Base-by-base conservation (phyloP, 441 rosid genomes). In the Erysimum pusillum region DNA sequence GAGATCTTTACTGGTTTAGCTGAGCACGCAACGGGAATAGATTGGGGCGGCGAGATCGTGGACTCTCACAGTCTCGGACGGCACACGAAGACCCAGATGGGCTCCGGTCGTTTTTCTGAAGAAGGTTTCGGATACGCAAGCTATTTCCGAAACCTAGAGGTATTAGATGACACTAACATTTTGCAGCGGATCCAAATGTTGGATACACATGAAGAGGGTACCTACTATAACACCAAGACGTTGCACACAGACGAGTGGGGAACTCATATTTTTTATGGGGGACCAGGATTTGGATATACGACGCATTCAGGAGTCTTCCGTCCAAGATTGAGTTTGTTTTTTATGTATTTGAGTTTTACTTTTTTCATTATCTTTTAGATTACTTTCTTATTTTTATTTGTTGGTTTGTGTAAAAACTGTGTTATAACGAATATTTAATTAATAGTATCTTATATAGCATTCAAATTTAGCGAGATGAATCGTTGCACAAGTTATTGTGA, bases 81-180 rank as follows among this genome's bases (percentile, higher is more conserved):
- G 3, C 64, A 69, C 17, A 69, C 56, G 1, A 69, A 4, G 9
- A 57, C 64, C 0, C 44, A 69, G 1, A 57, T 69, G 64, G 56
- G 34, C 0, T 69, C 54, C 2, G 44, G 65, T 1, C 64, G 35
- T 20, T 57, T 42, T 2, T 9, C 54, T 0, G 1, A 42, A 10
- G 53, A 54, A 69, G 63, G 53, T 7, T 41, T 41, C 3, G 8
- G 32, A 1, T 56, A 56, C 12, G 49, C 64, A 3, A 56, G 63
- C 9, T 69, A 69, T 15, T 4, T 41, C 42, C 42, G 73, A 13
- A 54, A 69, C 49, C 1, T 69, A 11, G 15, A 28, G 0, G 2
- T 56, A 2, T 4, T 69, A 28, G 54, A 69, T 17, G 12, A 42
- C 17, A 56, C 58, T 17, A 10, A 15, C 15, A 42, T 3, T 17